phyloP scores from a whole-genome alignment of 2,329 filamentous ascomycete species.

The Aspergillus tamarii region DNA sequence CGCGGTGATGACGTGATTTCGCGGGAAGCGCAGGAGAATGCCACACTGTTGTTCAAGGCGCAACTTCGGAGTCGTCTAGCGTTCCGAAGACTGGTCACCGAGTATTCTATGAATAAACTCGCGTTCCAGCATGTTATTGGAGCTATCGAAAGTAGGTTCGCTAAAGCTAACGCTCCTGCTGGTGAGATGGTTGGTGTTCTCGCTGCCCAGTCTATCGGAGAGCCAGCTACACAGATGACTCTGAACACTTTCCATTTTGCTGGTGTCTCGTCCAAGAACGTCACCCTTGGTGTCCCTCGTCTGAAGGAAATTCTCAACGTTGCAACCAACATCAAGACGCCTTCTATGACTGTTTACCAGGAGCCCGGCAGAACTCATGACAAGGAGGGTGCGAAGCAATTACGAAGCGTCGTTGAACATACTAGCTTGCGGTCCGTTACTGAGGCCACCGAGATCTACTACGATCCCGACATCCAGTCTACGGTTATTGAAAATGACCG shows the following conservation, averaged over 20 bases:
- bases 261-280: slow-evolving; percentile 99
- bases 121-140: slow-evolving; percentile 92
- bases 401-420: slow-evolving; percentile 90
- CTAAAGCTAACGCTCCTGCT: slow-evolving; percentile 80
- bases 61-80: slow-evolving; percentile 85
- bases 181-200: slow-evolving; percentile 99
- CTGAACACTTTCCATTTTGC: slow-evolving; percentile 99
- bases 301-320: slow-evolving; percentile 99
- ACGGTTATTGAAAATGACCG: slow-evolving; percentile 86
- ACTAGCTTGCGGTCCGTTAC: slow-evolving; percentile 92
- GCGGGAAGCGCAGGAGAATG: slow-evolving; percentile 80
- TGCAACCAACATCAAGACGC: slow-evolving; percentile 97
- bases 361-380: slow-evolving; percentile 61
- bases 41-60: slow-evolving; percentile 90
- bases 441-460: slow-evolving; percentile 92
- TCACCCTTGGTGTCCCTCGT: slow-evolving; percentile 97
- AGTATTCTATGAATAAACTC: slow-evolving; percentile 83
- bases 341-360: slow-evolving; percentile 92
- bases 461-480: slow-evolving; percentile 84
- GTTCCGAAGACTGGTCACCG: slow-evolving; percentile 87
- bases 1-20: slow-evolving; percentile 84
- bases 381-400: slow-evolving; percentile 79
- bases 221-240: slow-evolving; percentile 99
- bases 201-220: slow-evolving; percentile 96
- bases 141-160: slow-evolving; percentile 86